A percentile compares a stretch with the other conserved stretches of the same genome.
These are phyloP conservation scores for Emericellopsis atlantica DNA, from an alignment of 2,329 filamentous ascomycete species.

Conservation along the genomic window DNA sequence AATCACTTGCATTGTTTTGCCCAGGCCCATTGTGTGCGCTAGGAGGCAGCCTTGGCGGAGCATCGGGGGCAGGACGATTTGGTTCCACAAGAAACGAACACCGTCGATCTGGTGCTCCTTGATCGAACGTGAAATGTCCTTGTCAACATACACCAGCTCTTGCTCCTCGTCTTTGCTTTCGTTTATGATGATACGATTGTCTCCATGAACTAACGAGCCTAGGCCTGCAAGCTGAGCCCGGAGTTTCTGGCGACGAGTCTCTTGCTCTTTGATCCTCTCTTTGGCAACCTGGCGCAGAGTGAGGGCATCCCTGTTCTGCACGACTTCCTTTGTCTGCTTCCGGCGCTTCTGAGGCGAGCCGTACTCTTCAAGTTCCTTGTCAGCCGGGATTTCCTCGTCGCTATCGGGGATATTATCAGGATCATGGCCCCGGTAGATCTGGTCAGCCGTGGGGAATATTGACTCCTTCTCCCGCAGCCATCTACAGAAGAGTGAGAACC, in stretches of 20 bases:
- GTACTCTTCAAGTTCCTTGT: slow-evolving; percentile 6
- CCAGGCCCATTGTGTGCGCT: slow-evolving; percentile 83
- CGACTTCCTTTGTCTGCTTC: slow-evolving; percentile 14
- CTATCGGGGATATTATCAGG: slow-evolving; percentile 3
- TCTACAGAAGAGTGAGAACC: slow-evolving; percentile 11
- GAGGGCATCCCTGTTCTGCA: slow-evolving; percentile 25
- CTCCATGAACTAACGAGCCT: slow-evolving; percentile 28
- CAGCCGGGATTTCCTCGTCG: slow-evolving; percentile 8
- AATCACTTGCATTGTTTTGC: slow-evolving; percentile 87
- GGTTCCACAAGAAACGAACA: slow-evolving; percentile 81
- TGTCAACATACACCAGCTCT: slow-evolving; percentile 50
- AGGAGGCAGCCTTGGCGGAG: slow-evolving; percentile 64
- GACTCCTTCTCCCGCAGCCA: slow-evolving; percentile 13
- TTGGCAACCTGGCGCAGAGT: slow-evolving; percentile 42
- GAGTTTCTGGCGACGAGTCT: slow-evolving; percentile 34
- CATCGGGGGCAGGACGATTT: slow-evolving; percentile 46
- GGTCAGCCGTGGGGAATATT: slow-evolving; percentile 17
- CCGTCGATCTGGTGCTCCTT: slow-evolving; percentile 74
- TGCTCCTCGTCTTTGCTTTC: slow-evolving; percentile 48
- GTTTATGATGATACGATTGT: slow-evolving; percentile 50
- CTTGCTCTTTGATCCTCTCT: slow-evolving; percentile 39
- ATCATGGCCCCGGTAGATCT: slow-evolving; percentile 14
- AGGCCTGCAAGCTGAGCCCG: slow-evolving; percentile 30
- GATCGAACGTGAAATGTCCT: slow-evolving; percentile 49
- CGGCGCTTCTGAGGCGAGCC: slow-evolving; percentile 8